These are phyloP conservation scores for Nigrograna mackinnonii DNA, from an alignment of 2,329 filamentous ascomycete genomes.

Conservation along the genomic window DNA sequence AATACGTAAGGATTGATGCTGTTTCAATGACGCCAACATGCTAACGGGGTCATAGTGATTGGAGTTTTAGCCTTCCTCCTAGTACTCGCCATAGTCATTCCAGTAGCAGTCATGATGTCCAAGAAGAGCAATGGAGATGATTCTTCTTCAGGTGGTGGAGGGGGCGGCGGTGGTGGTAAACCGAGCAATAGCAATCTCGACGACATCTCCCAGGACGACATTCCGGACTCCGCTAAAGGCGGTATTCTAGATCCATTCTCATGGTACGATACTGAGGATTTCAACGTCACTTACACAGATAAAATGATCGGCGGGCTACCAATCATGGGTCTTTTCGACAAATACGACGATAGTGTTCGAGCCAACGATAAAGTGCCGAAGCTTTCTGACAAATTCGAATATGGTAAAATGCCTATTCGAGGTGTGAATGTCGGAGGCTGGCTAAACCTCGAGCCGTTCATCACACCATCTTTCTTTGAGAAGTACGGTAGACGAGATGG, in stretches of 20 bases:
- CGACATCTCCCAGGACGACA: constrained; percentile 46
- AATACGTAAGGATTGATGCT: constrained; percentile 54
- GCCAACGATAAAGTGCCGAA: constrained; percentile 82
- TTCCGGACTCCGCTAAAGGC: constrained; percentile 65
- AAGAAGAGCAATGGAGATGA: constrained; percentile 44
- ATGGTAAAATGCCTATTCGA: constrained; percentile 76
- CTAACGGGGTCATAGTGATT: constrained; percentile 29
- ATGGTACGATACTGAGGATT: constrained; percentile 88
- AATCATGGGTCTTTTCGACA: constrained; percentile 82
- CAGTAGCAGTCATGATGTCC: constrained; percentile 50
- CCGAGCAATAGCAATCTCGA: constrained; percentile 51
- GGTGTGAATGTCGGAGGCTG: constrained; percentile 94
- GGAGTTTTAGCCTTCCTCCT: constrained; percentile 41
- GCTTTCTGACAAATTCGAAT: constrained; percentile 77
- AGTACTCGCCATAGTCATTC: constrained; percentile 51
- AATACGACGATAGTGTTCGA: constrained; percentile 80
- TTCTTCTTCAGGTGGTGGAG: constrained; percentile 27
- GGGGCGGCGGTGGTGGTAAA: constrained; percentile 9
- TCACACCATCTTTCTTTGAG: constrained; percentile 87
- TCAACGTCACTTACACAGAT: constrained; percentile 93
- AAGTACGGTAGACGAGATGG: constrained; percentile 62
- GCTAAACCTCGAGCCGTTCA: constrained; percentile 93
- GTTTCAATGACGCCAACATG: neutral
- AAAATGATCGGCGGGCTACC: constrained; percentile 83
- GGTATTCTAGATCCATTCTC: constrained; percentile 86